A percentile compares a stretch with the other conserved stretches of the same genome.
phyloP scores from a whole-genome alignment of 805 yeast genomes.

The Candida piceae region DNA sequence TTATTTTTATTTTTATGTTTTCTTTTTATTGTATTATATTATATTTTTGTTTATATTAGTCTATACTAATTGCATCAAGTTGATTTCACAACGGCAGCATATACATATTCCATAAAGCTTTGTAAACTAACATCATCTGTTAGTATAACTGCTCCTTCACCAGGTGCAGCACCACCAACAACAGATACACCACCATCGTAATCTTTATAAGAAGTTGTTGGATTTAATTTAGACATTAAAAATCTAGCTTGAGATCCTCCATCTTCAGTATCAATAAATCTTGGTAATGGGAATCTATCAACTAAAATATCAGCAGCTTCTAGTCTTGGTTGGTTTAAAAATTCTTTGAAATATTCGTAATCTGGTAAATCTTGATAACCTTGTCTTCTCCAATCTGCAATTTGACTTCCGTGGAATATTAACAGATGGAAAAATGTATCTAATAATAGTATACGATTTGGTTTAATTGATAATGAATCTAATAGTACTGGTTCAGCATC shows the following conservation, averaged over 20 bases:
- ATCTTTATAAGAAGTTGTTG: conserved; percentile 51
- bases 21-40: neutral
- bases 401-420: conserved; percentile 60
- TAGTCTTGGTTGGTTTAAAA: conserved; percentile 54
- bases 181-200: conserved; percentile 19
- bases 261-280: conserved; percentile 69
- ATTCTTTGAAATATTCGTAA: conserved; percentile 53
- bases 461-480: conserved; percentile 58
- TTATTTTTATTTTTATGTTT: too few species aligned
- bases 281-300: conserved; percentile 67
- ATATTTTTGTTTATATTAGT: too few species aligned
- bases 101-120: conserved; percentile 51
- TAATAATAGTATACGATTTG: conserved; percentile 49
- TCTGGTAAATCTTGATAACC: conserved; percentile 60
- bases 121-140: conserved; percentile 61
- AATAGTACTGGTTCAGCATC: conserved; percentile 62
- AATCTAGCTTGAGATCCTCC: conserved; percentile 76
- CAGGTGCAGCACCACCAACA: conserved; percentile 20
- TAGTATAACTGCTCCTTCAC: conserved; percentile 37
- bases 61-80: conserved; percentile 3
- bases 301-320: conserved; percentile 62
- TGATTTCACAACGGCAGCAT: conserved; percentile 30
- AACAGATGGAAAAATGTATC: conserved; percentile 69
- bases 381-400: conserved; percentile 63
- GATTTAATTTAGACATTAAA: conserved; percentile 63